Evolutionary conservation across 2,329 filamentous ascomycete genomes (phyloP).

Genomic region (Aspergillus caelatus): DNA sequence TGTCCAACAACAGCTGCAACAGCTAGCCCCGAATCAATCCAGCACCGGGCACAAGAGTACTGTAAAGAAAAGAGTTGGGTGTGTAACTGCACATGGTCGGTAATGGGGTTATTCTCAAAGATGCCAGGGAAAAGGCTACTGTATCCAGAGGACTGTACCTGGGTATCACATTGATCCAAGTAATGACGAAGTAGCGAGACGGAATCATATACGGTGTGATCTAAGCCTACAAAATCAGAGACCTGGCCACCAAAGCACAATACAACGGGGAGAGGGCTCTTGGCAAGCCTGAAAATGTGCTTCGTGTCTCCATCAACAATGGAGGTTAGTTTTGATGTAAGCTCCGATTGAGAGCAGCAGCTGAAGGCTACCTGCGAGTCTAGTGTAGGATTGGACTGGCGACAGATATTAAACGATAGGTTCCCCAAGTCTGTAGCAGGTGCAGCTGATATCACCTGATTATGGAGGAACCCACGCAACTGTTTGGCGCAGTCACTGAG

Average conservation of each 20-base stretch:
- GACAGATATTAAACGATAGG: constrained; percentile 19
- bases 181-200: constrained; percentile 31
- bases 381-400: constrained; percentile 21
- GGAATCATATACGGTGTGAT: constrained; percentile 29
- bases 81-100: constrained; percentile 34
- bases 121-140: constrained; percentile 31
- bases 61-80: constrained; percentile 41
- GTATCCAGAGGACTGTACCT: constrained; percentile 27
- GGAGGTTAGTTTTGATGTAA: constrained; percentile 4
- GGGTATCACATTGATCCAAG: constrained; percentile 39
- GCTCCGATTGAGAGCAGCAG: constrained; percentile 16
- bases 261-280: constrained; percentile 26
- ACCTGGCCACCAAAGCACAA: constrained; percentile 46
- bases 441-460: not conserved
- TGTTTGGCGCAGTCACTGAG: constrained; percentile 12
- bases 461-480: constrained; percentile 10
- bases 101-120: constrained; percentile 18
- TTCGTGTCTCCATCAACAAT: constrained; percentile 8
- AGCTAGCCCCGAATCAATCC: constrained; percentile 42
- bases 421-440: constrained; percentile 13
- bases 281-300: constrained; percentile 4
- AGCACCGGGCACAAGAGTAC: constrained; percentile 39
- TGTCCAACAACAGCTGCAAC: constrained; percentile 40
- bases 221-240: constrained; percentile 25
- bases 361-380: constrained; percentile 15